Conservation (phyloP, 176 grass and related monocot genomes). For the Ensete glaucum region DNA sequence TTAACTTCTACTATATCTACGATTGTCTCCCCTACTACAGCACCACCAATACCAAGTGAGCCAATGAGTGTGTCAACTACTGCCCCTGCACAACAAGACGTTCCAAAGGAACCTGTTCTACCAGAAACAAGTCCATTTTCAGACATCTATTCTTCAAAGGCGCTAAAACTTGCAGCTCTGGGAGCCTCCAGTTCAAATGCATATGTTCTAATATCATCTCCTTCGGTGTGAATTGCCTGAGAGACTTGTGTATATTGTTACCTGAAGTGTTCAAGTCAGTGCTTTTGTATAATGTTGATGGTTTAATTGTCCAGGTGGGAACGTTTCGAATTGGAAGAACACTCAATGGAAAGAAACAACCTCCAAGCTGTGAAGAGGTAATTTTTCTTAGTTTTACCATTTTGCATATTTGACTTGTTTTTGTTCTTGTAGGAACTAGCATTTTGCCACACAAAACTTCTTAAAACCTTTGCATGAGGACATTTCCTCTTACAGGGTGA, state of each 20-base stretch:
- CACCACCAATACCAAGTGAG: conserved; percentile 23
- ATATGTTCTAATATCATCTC: conserved; percentile 31
- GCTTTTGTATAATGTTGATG: neutral
- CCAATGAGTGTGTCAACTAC: conserved; percentile 13
- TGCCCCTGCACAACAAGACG: conserved; percentile 2
- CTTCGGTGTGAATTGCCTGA: conserved; percentile 21
- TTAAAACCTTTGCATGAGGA: neutral
- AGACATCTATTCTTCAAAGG: conserved; percentile 20
- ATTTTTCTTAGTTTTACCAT: neutral
- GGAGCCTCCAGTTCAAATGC: conserved; percentile 21
- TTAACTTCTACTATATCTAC: conserved; percentile 13
- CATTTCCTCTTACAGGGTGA: conserved; percentile 17
- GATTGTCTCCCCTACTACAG: conserved; percentile 18
- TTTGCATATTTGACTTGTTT: neutral
- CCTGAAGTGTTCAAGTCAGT: neutral
- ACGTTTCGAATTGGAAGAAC: conserved; percentile 31
- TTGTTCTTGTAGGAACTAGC: neutral
- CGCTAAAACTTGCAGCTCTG: conserved; percentile 24
- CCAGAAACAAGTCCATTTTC: conserved; percentile 25
- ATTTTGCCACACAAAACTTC: neutral
- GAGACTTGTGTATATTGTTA: neutral
- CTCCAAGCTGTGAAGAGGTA: conserved; percentile 40
- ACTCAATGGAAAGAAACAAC: conserved; percentile 24
- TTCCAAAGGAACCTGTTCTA: conserved; percentile 2
- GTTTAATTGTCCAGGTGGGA: conserved; percentile 27